Evolutionary conservation across 2,329 filamentous ascomycete species (phyloP), one percentile per base, ranked within the genome.

Genomic region (Rhynchosporium secalis): DNA sequence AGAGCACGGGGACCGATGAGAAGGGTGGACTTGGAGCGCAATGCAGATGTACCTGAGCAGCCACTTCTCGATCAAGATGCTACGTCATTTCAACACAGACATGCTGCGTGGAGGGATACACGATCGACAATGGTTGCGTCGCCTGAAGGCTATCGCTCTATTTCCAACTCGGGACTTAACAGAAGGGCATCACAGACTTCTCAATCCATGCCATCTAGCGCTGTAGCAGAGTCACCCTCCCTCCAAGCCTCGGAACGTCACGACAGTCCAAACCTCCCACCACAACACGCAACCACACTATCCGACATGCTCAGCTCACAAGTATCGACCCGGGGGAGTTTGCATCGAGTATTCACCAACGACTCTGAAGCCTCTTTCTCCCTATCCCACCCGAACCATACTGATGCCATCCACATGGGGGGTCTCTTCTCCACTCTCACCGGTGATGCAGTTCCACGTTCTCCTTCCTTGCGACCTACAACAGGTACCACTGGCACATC

Each of bases 221-320:
- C 83, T 3, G 76, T 76, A 29, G 75, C 78, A 20, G 79, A 84
- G 28, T 81, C 80, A 26, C 70, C 70, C 9, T 56, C 57, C 9
- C 15, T 69, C 12, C 67, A 59, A 36, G 54, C 70, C 13, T 62
- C 65, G 3, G 66, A 68, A 29, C 56, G 62, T 31, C 54, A 73
- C 15, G 88, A 90, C 54, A 90, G 87, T 63, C 87, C 88, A n/a
- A 84, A 83, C 2, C 72, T 90, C 3, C 81, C 82, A 28, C 81
- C 84, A 4, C 77, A 81, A 47, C 73, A 77, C 8, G 83, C 84
- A 47, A 81, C 80, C 2, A 83, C 85, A 31, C 73, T 87, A 9
- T 84, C 85, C 65, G 84, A 87, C 60, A 79, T 87, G 76, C 78
- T 86, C 41, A 79, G 83, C 61, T 82, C 83, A 3, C 86, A 86